Percentiles rank a stretch among this genome's conserved stretches.
phyloP scores from a whole-genome alignment of 2,329 filamentous ascomycete genomes.

The Periconia sp. region DNA sequence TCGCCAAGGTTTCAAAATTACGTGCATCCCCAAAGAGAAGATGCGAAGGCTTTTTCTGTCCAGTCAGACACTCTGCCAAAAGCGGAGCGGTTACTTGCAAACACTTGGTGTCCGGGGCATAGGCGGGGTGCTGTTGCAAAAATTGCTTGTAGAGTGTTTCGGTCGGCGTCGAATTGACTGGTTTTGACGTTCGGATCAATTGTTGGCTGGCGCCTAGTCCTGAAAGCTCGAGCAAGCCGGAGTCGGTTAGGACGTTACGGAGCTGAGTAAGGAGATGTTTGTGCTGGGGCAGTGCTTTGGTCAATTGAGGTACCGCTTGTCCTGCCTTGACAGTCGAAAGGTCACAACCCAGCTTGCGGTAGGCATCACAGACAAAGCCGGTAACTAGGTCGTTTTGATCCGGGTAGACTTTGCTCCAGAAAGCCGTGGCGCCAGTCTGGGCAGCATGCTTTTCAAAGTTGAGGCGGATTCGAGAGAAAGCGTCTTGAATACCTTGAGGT shows the following conservation, averaged over 20 bases:
- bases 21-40: slow-evolving; percentile 47
- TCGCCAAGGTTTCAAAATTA: slow-evolving; percentile 36
- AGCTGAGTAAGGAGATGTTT: slow-evolving; percentile 6
- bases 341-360: slow-evolving; percentile 6
- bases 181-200: slow-evolving; percentile 4
- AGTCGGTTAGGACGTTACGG: slow-evolving; percentile 9
- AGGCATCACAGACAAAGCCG: slow-evolving; percentile 8
- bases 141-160: neutral
- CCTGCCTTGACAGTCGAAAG: slow-evolving; percentile 1
- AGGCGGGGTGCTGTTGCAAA: neutral
- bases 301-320: slow-evolving; percentile 1
- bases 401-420: slow-evolving; percentile 7
- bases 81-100: too few relatives aligned
- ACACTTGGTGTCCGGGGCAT: too few relatives aligned
- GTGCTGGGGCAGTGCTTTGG: slow-evolving; percentile 3
- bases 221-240: slow-evolving; percentile 2
- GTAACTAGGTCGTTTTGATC: slow-evolving; percentile 2
- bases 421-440: neutral
- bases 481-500: too few relatives aligned
- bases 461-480: neutral
- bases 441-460: slow-evolving; percentile 5
- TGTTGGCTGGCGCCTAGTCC: neutral
- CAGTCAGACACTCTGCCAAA: slow-evolving; percentile 45
- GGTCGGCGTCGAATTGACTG: slow-evolving; percentile 5
- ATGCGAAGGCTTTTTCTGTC: slow-evolving; percentile 43